A percentile compares a stretch with the other conserved stretches of the same genome.
Conservation (phyloP, 116 monocot species). For the Phalaenopsis hybrid region DNA sequence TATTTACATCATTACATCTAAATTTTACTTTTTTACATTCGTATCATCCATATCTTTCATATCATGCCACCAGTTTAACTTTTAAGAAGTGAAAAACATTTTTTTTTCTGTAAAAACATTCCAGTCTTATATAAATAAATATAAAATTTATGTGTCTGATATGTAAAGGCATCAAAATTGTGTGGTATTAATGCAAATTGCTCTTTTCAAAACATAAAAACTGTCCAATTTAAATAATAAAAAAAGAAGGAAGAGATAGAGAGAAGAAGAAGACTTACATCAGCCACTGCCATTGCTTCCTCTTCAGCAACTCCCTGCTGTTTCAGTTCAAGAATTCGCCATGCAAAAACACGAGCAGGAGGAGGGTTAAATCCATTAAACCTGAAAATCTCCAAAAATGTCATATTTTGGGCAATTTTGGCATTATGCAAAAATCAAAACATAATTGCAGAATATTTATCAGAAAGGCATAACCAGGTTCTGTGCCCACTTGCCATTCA, state of each 20-base stretch:
- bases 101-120: too few relatives aligned
- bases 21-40: too few relatives aligned
- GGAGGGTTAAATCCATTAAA: constrained; percentile 75
- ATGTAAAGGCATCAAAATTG: too few relatives aligned
- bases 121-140: too few relatives aligned
- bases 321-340: constrained; percentile 76
- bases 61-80: too few relatives aligned
- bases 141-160: too few relatives aligned
- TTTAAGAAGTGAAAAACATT: too few relatives aligned
- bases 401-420: neutral
- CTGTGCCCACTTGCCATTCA: neutral
- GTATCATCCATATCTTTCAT: too few relatives aligned
- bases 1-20: too few relatives aligned
- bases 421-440: neutral
- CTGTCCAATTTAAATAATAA: neutral
- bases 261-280: constrained; percentile 36
- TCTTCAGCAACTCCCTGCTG: constrained; percentile 67
- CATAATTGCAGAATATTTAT: neutral
- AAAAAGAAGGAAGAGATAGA: neutral
- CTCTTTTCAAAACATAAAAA: too few relatives aligned
- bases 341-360: constrained; percentile 78
- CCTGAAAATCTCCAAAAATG: constrained; percentile 21
- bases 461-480: neutral
- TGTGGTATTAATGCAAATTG: too few relatives aligned
- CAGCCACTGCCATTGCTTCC: constrained; percentile 82